phyloP scores from a whole-genome alignment of 768 basidiomycete genomes.

The Lactarius akahatsu region DNA sequence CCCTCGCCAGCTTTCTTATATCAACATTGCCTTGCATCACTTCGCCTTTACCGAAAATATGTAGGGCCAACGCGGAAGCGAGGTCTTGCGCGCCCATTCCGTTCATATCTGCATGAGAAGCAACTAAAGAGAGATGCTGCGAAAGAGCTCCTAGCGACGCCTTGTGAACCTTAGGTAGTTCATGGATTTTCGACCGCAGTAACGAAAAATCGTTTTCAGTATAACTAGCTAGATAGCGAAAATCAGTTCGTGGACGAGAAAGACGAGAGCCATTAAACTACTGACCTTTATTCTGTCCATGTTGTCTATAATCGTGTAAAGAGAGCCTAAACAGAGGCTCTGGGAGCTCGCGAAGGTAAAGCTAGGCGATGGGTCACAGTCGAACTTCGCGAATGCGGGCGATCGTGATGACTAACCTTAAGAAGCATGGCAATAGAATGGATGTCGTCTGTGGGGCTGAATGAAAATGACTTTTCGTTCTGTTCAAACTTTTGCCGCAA shows the following conservation, averaged over 20 bases:
- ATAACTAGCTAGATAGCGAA: conserved; percentile 58
- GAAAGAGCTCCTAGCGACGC: conserved; percentile 76
- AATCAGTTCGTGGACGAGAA: not conserved
- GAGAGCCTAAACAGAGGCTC: conserved; percentile 89
- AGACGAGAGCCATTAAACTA: not conserved
- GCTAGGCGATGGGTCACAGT: conserved; percentile 38
- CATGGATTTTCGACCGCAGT: conserved; percentile 80
- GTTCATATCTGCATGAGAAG: conserved; percentile 64
- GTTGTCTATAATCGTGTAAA: conserved; percentile 78
- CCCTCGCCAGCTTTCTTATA: conserved; percentile 71
- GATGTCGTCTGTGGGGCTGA: conserved; percentile 74
- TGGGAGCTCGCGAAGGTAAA: conserved; percentile 83
- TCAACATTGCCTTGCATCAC: conserved; percentile 78
- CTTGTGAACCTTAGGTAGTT: conserved; percentile 81
- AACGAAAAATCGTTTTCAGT: conserved; percentile 65
- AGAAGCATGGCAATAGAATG: conserved; percentile 81
- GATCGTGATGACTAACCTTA: conserved; percentile 53
- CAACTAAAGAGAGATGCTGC: conserved; percentile 79
- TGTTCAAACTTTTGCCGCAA: conserved; percentile 84
- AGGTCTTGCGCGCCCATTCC: conserved; percentile 95
- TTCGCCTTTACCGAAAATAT: conserved; percentile 91
- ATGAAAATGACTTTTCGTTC: conserved; percentile 73
- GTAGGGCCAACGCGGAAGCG: conserved; percentile 84
- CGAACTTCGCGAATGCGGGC: not conserved
- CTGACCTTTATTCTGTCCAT: conserved; percentile 74